Conservation (phyloP, 768 basidiomycete genomes). For the Mycena rosella region DNA sequence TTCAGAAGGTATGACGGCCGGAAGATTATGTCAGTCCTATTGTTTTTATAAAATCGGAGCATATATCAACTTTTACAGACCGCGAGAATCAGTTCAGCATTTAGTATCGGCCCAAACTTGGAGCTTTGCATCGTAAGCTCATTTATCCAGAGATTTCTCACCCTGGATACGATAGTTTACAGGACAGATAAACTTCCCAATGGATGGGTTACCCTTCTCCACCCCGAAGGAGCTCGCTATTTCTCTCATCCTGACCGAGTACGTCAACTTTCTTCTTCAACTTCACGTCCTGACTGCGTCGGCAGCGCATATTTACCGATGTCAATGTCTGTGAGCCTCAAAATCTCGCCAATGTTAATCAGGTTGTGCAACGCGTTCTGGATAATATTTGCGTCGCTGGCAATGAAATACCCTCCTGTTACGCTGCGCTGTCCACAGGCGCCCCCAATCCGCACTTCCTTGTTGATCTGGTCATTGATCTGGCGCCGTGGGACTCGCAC, state of each 20-base stretch:
- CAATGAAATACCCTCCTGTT: background rate
- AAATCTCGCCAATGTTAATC: slow-evolving; percentile 9
- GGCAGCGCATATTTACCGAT: slow-evolving; percentile 32
- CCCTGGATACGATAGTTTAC: background rate
- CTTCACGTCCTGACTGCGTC: background rate
- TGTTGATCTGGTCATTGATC: slow-evolving; percentile 24
- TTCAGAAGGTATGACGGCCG: slow-evolving; percentile 8
- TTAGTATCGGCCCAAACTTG: background rate
- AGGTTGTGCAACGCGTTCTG: slow-evolving; percentile 9
- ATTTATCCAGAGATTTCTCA: background rate
- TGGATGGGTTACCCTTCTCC: slow-evolving; percentile 15
- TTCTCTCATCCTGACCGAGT: slow-evolving; percentile 27
- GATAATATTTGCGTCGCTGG: background rate
- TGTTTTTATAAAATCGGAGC: background rate
- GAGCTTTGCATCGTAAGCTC: slow-evolving; percentile 4
- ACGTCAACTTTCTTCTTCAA: background rate
- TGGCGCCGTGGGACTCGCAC: background rate
- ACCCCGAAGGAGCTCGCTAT: slow-evolving; percentile 36
- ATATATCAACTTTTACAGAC: background rate
- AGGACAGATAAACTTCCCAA: background rate
- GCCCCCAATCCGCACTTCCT: slow-evolving; percentile 3
- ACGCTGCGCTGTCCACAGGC: slow-evolving; percentile 17
- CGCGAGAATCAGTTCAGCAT: background rate
- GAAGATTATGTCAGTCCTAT: slow-evolving; percentile 12
- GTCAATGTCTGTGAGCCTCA: slow-evolving; percentile 9